Conservation (phyloP, 768 basidiomycete species). For the Naganishia onofrii region DNA sequence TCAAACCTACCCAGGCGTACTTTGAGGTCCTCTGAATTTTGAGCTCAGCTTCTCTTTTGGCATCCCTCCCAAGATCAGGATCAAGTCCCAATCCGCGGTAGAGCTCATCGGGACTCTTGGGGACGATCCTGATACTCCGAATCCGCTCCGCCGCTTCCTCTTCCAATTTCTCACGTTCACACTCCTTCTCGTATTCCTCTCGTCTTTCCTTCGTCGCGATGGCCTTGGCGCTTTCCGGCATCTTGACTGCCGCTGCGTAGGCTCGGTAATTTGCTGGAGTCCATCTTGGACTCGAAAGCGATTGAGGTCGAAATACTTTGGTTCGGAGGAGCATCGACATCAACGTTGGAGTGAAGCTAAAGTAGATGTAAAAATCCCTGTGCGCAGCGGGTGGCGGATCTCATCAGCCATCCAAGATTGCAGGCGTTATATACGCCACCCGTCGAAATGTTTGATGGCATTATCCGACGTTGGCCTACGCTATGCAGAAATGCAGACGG, state of each 20-base stretch:
- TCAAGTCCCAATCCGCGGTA: too few species aligned
- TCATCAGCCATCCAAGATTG: not conserved
- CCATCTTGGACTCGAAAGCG: not conserved
- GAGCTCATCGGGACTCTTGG: too few species aligned
- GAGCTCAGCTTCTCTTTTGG: not conserved
- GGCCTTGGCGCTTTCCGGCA: not conserved
- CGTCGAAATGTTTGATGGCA: too few species aligned
- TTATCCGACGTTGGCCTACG: too few species aligned
- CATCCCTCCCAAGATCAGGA: too few species aligned
- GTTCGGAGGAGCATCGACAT: not conserved
- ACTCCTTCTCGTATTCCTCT: not conserved
- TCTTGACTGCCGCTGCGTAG: not conserved
- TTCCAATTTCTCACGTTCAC: not conserved
- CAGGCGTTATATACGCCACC: not conserved
- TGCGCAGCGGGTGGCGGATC: not conserved
- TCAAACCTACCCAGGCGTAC: slow-evolving; percentile 14
- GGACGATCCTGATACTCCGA: too few species aligned
- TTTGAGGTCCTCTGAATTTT: not conserved
- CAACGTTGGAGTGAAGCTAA: not conserved
- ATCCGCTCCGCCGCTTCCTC: too few species aligned
- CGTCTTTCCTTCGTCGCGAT: not conserved
- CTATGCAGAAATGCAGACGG: too few species aligned
- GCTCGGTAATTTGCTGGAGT: not conserved
- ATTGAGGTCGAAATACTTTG: not conserved
- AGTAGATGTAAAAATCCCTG: not conserved